These are phyloP conservation scores for Amesomyces nigricolor DNA, from an alignment of 2,329 filamentous ascomycete genomes.

Conservation along the genomic window DNA sequence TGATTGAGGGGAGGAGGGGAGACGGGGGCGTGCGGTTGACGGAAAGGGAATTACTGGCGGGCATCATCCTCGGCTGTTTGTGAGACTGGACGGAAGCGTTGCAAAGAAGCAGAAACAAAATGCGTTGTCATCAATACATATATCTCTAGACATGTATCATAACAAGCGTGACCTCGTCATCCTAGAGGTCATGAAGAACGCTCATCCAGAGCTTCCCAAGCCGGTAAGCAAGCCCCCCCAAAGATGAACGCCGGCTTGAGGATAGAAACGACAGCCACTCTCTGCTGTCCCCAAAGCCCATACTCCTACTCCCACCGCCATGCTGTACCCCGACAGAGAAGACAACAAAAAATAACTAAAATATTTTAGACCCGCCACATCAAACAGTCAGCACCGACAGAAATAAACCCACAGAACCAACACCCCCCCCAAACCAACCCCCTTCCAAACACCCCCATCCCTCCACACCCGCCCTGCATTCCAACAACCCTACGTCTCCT, in stretches of 20 bases:
- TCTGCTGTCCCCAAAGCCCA: background rate
- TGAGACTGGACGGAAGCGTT: background rate
- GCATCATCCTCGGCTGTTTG: background rate
- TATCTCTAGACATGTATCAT: slow-evolving; percentile 12
- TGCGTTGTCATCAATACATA: background rate
- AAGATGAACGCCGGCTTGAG: background rate
- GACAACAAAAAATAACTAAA: slow-evolving; percentile 6
- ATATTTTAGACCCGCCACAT: background rate
- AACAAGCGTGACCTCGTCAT: slow-evolving; percentile 5
- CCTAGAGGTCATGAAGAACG: background rate
- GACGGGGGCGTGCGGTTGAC: background rate
- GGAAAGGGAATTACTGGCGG: background rate
- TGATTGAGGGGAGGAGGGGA: slow-evolving; percentile 16
- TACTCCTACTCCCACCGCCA: slow-evolving; percentile 1
- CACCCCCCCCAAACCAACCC: background rate
- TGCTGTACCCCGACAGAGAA: slow-evolving; percentile 5
- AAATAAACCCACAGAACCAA: slow-evolving; percentile 5
- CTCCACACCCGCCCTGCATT: background rate
- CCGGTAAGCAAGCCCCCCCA: background rate
- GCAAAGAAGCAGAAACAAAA: background rate
- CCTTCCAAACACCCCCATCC: no score
- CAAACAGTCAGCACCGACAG: slow-evolving; percentile 1
- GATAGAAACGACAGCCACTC: slow-evolving; percentile 5
- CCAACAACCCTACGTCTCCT: slow-evolving; percentile 31
- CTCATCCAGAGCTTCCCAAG: background rate